Evolutionary conservation across 305 asterid species (phyloP), one percentile per base, ranked within the genome.

Genomic region (Solanum aculeatissimum): DNA sequence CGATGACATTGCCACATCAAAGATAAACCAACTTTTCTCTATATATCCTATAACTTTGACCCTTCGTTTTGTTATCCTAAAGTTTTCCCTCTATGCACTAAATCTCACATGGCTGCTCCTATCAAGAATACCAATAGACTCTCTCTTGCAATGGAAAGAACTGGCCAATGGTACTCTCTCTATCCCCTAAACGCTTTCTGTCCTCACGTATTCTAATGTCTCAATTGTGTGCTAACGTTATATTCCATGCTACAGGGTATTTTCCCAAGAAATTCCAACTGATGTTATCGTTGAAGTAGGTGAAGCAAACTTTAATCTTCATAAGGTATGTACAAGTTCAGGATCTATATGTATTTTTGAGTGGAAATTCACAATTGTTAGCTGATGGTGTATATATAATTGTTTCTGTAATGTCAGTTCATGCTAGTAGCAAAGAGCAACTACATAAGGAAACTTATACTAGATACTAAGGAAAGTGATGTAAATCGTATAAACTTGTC

Each of bases 341-440:
- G 49, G 79, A 70, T n/a, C 16, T 40, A 70, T 25, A 14, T 23
- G 14, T 63, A 12, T 2, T 29, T 63, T 29, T 65, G 21, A 65
- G 43, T 29, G 21, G 72, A 65, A 65, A 43, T 43, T 0, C 4
- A 43, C 16, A 47, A 12, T 47, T 12, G 53, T 47, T 12, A 12
- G 15, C 18, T 69, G 53, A 19, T 32, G 42, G 18, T 35, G 12
- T 9, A 9, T 42, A 11, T 9, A 23, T 62, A 62, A 62, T 70
- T 87, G 16, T 27, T 57, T 21, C 25, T 19, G 13, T 40, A 54
- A 25, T 65, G 54, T 68, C 93, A 97, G 99, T 95, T 94, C 89
- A 95, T 94, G 98, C 95, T 97, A 6, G 93, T 95, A 21, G 98
- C 98, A 21, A 97, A 97, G 95, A 97, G 98, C 93, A 95, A 97